phyloP scores from a whole-genome alignment of 1,139 yeast species.

The Taiozyma sp. region DNA sequence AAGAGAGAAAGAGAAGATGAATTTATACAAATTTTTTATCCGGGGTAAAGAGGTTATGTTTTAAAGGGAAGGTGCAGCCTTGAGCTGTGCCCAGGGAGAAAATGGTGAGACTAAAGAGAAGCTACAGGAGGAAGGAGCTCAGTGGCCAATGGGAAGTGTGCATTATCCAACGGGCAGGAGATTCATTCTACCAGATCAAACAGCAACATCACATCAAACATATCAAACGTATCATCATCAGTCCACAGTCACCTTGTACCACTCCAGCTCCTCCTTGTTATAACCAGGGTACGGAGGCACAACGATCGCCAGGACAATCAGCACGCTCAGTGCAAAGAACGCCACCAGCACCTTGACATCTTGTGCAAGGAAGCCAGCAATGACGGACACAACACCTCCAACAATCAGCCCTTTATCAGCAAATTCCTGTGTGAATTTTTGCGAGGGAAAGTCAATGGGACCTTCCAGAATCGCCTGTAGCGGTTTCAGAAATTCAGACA shows the following conservation, averaged over 20 bases:
- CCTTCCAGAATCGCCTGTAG: constrained; percentile 37
- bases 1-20: not conserved
- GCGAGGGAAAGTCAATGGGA: constrained; percentile 62
- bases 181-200: too few relatives aligned
- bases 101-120: too few relatives aligned
- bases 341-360: constrained; percentile 34
- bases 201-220: too few relatives aligned
- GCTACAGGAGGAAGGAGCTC: too few relatives aligned
- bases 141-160: too few relatives aligned
- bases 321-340: constrained; percentile 33
- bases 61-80: not conserved
- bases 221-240: not conserved
- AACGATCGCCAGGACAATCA: constrained; percentile 35
- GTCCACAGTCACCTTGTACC: constrained; percentile 3
- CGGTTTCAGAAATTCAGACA: constrained; percentile 11
- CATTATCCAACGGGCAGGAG: too few relatives aligned
- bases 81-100: not conserved
- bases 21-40: not conserved
- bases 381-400: constrained; percentile 29
- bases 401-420: constrained; percentile 22
- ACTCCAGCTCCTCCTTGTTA: constrained; percentile 34
- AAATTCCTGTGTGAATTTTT: constrained; percentile 36
- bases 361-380: constrained; percentile 43
- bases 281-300: constrained; percentile 57
- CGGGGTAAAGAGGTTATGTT: not conserved